These are phyloP conservation scores for Kazachstania sp. DNA, from an alignment of 1,139 yeast genomes.

Conservation along the genomic window DNA sequence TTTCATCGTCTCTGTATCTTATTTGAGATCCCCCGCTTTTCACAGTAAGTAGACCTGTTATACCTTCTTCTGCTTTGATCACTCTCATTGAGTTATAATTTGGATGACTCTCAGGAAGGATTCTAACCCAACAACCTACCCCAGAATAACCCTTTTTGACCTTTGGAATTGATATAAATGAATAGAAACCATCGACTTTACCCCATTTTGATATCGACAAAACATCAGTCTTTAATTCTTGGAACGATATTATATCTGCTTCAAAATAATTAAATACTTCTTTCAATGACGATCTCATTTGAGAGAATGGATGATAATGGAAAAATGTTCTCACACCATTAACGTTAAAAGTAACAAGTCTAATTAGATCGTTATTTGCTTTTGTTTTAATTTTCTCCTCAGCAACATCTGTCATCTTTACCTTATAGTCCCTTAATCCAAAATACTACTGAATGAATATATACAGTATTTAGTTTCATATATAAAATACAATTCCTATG, in stretches of 20 bases:
- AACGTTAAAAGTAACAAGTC: constrained; percentile 71
- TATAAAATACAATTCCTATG: too few relatives aligned
- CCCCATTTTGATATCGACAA: constrained; percentile 47
- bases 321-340: constrained; percentile 76
- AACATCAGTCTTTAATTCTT: constrained; percentile 64
- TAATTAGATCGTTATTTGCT: constrained; percentile 9
- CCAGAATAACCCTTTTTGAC: constrained; percentile 80
- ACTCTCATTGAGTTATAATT: constrained; percentile 41
- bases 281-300: constrained; percentile 38
- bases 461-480: too few relatives aligned
- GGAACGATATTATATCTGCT: constrained; percentile 77
- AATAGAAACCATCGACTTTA: constrained; percentile 46
- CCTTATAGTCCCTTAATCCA: too few relatives aligned
- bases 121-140: constrained; percentile 72
- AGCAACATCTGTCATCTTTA: neutral
- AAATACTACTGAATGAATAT: too few relatives aligned
- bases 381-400: neutral
- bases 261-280: constrained; percentile 45
- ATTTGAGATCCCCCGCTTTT: constrained; percentile 14
- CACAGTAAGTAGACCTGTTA: constrained; percentile 57
- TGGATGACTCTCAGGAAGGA: constrained; percentile 38
- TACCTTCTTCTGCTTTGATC: constrained; percentile 77
- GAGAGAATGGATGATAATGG: constrained; percentile 78
- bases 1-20: constrained; percentile 18
- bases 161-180: constrained; percentile 63